Evolutionary conservation across 2,329 filamentous ascomycete genomes (phyloP).

Genomic region (Colletotrichum melonis): DNA sequence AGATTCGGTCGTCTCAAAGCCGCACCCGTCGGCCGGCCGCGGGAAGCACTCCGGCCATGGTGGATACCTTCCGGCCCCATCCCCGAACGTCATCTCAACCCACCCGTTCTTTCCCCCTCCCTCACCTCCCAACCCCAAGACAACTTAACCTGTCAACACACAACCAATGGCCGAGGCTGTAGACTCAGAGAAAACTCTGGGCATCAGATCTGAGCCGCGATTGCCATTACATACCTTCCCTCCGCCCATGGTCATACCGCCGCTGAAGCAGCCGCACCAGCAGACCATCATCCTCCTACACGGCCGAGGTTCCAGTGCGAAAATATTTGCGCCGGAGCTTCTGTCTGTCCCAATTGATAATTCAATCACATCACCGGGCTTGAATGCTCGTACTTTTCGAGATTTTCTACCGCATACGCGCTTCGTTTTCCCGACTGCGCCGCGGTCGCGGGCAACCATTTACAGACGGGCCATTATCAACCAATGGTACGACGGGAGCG

Average conservation of each 20-base stretch:
- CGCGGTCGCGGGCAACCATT: slow-evolving; percentile 45
- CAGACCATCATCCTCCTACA: slow-evolving; percentile 61
- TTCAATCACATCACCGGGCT: background rate
- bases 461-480: slow-evolving; percentile 47
- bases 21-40: background rate
- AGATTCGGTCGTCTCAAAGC: background rate
- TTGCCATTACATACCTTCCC: slow-evolving; percentile 40
- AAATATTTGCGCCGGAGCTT: slow-evolving; percentile 52
- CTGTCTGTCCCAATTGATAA: slow-evolving; percentile 43
- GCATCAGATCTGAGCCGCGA: background rate
- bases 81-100: background rate
- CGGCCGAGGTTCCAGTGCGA: slow-evolving; percentile 57
- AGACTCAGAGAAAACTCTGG: background rate
- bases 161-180: background rate
- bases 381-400: slow-evolving; percentile 36
- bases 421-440: slow-evolving; percentile 64
- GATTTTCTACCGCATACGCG: slow-evolving; percentile 54
- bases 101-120: background rate
- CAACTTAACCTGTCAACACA: background rate
- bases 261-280: slow-evolving; percentile 46
- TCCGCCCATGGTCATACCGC: slow-evolving; percentile 37
- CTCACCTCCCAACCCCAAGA: too few relatives aligned
- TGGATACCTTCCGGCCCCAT: background rate
- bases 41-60: background rate
- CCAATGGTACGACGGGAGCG: slow-evolving; percentile 50